A percentile compares a stretch with the other conserved stretches of the same genome.
These are phyloP conservation scores for Nemania serpens DNA, from an alignment of 2,329 filamentous ascomycete species.

Conservation along the genomic window DNA sequence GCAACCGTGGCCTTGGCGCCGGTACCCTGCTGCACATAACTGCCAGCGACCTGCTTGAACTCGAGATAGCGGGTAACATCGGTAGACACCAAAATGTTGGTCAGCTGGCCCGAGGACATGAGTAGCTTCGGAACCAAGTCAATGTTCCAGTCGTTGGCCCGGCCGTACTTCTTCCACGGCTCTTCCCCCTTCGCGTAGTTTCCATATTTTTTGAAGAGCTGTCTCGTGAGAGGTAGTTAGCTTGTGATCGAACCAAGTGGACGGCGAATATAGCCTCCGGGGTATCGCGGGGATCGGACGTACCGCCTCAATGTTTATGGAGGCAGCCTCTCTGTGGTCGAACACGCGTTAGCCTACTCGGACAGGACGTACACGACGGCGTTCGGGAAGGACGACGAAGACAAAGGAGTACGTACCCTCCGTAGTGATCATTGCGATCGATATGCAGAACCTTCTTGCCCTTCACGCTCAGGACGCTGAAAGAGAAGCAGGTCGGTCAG, in stretches of 20 bases:
- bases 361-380: slow-evolving; percentile 31
- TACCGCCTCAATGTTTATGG: slow-evolving; percentile 94
- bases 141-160: slow-evolving; percentile 98
- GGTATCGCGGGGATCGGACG: slow-evolving; percentile 38
- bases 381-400: slow-evolving; percentile 23
- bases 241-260: slow-evolving; percentile 19
- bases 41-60: slow-evolving; percentile 93
- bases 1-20: slow-evolving; percentile 87
- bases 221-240: slow-evolving; percentile 22
- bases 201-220: slow-evolving; percentile 93
- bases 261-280: slow-evolving; percentile 7
- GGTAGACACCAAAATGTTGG: slow-evolving; percentile 97
- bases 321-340: slow-evolving; percentile 79
- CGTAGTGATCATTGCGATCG: slow-evolving; percentile 97
- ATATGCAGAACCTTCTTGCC: slow-evolving; percentile 99
- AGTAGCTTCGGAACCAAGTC: slow-evolving; percentile 97
- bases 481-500: slow-evolving; percentile 15
- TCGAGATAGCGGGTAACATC: slow-evolving; percentile 88
- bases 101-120: slow-evolving; percentile 98
- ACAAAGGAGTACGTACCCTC: slow-evolving; percentile 68
- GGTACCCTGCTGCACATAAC: slow-evolving; percentile 89
- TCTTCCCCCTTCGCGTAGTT: slow-evolving; percentile 79
- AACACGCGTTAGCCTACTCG: slow-evolving; percentile 29
- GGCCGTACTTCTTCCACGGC: slow-evolving; percentile 98
- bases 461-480: slow-evolving; percentile 92